Evolutionary conservation across 352 stramenopile species (phyloP), one percentile per base, ranked within the genome.

Genomic region (Pythium rishiriense): DNA sequence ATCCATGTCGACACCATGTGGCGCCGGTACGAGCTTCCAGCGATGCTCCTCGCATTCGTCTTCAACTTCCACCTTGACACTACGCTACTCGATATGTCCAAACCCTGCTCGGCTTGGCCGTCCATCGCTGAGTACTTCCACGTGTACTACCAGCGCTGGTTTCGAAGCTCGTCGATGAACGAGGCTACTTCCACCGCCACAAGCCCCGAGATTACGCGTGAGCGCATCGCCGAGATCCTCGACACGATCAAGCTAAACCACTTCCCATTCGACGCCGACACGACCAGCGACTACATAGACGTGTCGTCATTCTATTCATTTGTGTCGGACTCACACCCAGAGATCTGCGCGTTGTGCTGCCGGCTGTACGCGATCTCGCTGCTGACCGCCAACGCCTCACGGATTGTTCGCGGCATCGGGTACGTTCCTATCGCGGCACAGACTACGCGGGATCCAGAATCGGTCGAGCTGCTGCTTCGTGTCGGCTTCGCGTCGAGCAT

Each of bases 291-390:
- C 57, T 92, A 94, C 62, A 68, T 79, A 0, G 83, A 94, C 53
- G 81, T 92, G 42, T 90, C 81, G 42, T 92, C 83, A 8, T 94
- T 94, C 62, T 94, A 94, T 66, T 91, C 83, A 56, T 91, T 91
- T 48, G 75, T 94, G 9, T 88, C 85, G 9, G 82, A 92, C 52
- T 90, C 85, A 8, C 76, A 92, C 41, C 82, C 82, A 1, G 82
- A 94, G 62, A 85, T 94, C 17, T 91, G 82, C 22, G 83, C 83
- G 33, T 70, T 94, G 5, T 93, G 85, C 51, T 94, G 83, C 39
- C 79, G 85, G 5, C 56, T 94, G 28, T 93, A 91, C 63, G 82
- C 82, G 7, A 69, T 93, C 29, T 78, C 81, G 17, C 55, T 94
- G 54, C 63, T 82, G 21, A 84, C 75, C 14, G 83, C 73, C 10